Conservation (phyloP, 495 filamentous ascomycete genomes). For the Penicillium bovifimosum region DNA sequence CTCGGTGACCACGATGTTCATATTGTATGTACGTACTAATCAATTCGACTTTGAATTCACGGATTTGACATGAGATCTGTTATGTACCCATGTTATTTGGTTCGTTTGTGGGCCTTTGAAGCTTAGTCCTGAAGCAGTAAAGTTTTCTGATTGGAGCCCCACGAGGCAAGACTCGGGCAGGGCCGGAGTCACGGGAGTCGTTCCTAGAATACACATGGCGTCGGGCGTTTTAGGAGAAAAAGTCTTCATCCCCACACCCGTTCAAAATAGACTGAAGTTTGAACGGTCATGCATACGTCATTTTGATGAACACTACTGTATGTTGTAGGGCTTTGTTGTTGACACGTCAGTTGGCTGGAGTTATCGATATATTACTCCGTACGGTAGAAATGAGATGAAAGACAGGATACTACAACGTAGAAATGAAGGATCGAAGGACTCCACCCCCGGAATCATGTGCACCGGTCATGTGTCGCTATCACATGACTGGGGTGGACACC, state of each 20-base stretch:
- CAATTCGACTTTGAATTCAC: no score
- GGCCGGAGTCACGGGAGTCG: conserved; percentile 3
- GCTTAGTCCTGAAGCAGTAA: not conserved
- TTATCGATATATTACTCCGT: no score
- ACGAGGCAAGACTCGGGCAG: conserved; percentile 16
- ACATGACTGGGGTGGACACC: not conserved
- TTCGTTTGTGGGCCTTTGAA: not conserved
- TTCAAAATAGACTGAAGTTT: not conserved
- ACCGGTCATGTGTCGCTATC: conserved; percentile 4
- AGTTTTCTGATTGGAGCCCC: conserved; percentile 10
- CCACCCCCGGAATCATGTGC: conserved; percentile 12
- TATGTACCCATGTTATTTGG: not conserved
- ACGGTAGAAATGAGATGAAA: not conserved
- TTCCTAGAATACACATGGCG: conserved; percentile 3
- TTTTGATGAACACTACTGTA: no score
- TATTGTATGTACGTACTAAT: not conserved
- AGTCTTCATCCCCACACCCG: conserved; percentile 7
- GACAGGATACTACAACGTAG: not conserved
- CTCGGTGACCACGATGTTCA: not conserved
- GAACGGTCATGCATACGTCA: not conserved
- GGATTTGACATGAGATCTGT: not conserved
- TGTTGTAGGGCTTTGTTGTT: no score
- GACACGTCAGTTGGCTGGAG: no score
- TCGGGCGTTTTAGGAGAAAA: conserved; percentile 27
- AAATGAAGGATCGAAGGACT: not conserved